Conservation (phyloP, 2,329 filamentous ascomycete genomes). For the Fusarium sp. region DNA sequence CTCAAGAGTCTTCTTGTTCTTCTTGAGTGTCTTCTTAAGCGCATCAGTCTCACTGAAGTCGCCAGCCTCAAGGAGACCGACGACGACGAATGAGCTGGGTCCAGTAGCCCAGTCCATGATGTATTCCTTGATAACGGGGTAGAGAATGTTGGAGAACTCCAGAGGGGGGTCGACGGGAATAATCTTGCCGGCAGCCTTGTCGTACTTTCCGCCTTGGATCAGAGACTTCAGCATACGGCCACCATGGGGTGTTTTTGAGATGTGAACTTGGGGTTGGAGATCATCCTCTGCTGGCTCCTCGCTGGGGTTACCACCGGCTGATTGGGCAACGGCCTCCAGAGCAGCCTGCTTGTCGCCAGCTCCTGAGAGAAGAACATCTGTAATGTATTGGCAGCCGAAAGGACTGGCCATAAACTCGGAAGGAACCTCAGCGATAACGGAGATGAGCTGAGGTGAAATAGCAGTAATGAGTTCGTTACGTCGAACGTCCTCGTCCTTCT, state of each 20-base stretch:
- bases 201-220: slow-evolving; percentile 88
- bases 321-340: slow-evolving; percentile 74
- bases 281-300: slow-evolving; percentile 56
- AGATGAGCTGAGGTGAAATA: slow-evolving; percentile 79
- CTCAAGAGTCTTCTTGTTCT: slow-evolving; percentile 77
- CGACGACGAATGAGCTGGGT: slow-evolving; percentile 85
- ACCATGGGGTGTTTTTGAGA: slow-evolving; percentile 70
- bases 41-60: slow-evolving; percentile 75
- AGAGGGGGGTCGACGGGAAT: slow-evolving; percentile 79
- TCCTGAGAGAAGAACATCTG: slow-evolving; percentile 81
- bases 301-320: slow-evolving; percentile 67
- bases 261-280: slow-evolving; percentile 59
- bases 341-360: slow-evolving; percentile 81
- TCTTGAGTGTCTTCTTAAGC: slow-evolving; percentile 75
- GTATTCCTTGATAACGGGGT: slow-evolving; percentile 79
- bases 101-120: slow-evolving; percentile 87
- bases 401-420: slow-evolving; percentile 76
- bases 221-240: slow-evolving; percentile 92
- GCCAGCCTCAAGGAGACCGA: slow-evolving; percentile 80
- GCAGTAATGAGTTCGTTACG: slow-evolving; percentile 80
- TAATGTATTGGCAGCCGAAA: slow-evolving; percentile 88
- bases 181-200: slow-evolving; percentile 76
- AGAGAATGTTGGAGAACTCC: slow-evolving; percentile 84
- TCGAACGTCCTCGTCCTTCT: slow-evolving; percentile 85
- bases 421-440: slow-evolving; percentile 76